phyloP scores from a whole-genome alignment of 1,284 basidiomycete genomes.

The Heterobasidion parviporum region DNA sequence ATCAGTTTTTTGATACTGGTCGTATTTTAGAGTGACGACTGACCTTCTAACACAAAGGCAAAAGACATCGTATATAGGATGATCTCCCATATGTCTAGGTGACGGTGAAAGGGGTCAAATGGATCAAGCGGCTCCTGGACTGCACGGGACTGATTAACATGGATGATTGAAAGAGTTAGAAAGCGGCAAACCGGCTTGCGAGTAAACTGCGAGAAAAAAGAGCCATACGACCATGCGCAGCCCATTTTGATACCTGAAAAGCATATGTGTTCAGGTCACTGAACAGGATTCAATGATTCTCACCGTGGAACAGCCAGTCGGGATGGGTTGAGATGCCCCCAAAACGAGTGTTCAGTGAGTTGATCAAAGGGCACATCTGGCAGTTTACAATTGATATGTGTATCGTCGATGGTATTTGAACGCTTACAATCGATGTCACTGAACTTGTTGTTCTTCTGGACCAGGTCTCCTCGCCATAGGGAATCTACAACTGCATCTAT shows the following conservation, averaged over 20 bases:
- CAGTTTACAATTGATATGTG: neutral
- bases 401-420: no score
- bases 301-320: constrained; percentile 84
- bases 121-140: constrained; percentile 69
- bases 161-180: constrained; percentile 1
- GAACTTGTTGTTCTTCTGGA: constrained; percentile 68
- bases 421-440: constrained; percentile 63
- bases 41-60: constrained; percentile 75
- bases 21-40: neutral
- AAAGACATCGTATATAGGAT: constrained; percentile 70
- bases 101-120: constrained; percentile 36
- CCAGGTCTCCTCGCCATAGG: constrained; percentile 76
- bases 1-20: neutral
- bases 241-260: constrained; percentile 62
- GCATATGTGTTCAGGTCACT: neutral
- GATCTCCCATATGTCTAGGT: constrained; percentile 72
- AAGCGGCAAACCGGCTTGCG: constrained; percentile 59
- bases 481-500: constrained; percentile 47
- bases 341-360: constrained; percentile 46
- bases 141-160: constrained; percentile 16
- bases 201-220: constrained; percentile 79
- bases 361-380: constrained; percentile 57
- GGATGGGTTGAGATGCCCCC: constrained; percentile 66
- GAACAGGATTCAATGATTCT: constrained; percentile 11
- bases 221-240: constrained; percentile 77